Conservation (phyloP, 2,329 filamentous ascomycete genomes). For the Sarocladiaceae sp. region DNA sequence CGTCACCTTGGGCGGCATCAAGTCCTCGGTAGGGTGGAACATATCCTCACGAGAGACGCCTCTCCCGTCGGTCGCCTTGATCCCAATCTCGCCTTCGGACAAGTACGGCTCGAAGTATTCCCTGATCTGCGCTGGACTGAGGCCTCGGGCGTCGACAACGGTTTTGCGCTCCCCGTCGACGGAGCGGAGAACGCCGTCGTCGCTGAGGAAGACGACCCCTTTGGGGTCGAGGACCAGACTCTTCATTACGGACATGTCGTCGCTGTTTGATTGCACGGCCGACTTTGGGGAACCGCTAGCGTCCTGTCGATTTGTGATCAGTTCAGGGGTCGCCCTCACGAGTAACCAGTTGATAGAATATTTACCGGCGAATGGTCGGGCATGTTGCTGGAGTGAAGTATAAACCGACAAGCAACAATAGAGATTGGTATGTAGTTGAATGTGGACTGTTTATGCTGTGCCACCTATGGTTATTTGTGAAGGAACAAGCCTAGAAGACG, state of each 20-base stretch:
- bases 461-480: background rate
- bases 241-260: background rate
- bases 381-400: background rate
- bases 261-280: background rate
- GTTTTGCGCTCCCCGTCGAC: background rate
- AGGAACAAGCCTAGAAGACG: too few species aligned
- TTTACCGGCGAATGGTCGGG: background rate
- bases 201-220: background rate
- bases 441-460: background rate
- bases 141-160: background rate
- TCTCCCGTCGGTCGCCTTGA: background rate
- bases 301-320: background rate
- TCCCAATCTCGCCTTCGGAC: background rate
- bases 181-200: background rate
- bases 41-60: background rate
- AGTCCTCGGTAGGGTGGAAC: background rate
- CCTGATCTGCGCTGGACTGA: background rate
- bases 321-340: background rate
- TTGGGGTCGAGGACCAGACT: background rate
- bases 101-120: background rate
- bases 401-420: background rate
- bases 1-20: background rate
- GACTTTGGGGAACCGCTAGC: background rate
- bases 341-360: background rate
- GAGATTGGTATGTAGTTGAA: background rate